Conservation (phyloP, 176 grass and related monocot species). For the Bothriochloa decipiens region DNA sequence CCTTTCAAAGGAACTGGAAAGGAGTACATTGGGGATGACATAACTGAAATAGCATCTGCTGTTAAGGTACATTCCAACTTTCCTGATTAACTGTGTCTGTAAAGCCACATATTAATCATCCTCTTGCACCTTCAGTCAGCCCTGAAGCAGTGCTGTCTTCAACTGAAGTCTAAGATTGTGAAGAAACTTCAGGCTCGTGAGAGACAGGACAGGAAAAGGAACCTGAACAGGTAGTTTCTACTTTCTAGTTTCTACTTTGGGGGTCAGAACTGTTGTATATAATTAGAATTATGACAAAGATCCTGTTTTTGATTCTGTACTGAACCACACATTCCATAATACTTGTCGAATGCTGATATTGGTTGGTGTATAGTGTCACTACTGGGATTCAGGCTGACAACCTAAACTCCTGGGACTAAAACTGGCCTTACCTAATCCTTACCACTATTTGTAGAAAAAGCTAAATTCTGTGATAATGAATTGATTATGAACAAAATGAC, state of each 20-base stretch:
- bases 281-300: background rate
- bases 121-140: conserved; percentile 61
- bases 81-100: conserved; percentile 28
- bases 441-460: conserved; percentile 8
- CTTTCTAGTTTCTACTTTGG: background rate
- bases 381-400: conserved; percentile 11
- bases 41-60: conserved; percentile 83
- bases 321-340: conserved; percentile 9
- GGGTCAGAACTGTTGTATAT: background rate
- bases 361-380: background rate
- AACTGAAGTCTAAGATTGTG: conserved; percentile 96
- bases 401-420: conserved; percentile 5
- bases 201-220: conserved; percentile 93
- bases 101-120: conserved; percentile 20
- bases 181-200: conserved; percentile 91
- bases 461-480: background rate
- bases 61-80: conserved; percentile 64
- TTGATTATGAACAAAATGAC: background rate
- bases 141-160: conserved; percentile 89
- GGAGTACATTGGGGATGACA: conserved; percentile 98
- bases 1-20: conserved; percentile 98
- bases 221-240: conserved; percentile 67
- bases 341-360: conserved; percentile 25
- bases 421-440: background rate
- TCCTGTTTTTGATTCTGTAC: background rate